Evolutionary conservation across 495 filamentous ascomycete genomes (phyloP), one percentile per base, ranked within the genome.

Genomic region (Lasiosphaeria miniovina): DNA sequence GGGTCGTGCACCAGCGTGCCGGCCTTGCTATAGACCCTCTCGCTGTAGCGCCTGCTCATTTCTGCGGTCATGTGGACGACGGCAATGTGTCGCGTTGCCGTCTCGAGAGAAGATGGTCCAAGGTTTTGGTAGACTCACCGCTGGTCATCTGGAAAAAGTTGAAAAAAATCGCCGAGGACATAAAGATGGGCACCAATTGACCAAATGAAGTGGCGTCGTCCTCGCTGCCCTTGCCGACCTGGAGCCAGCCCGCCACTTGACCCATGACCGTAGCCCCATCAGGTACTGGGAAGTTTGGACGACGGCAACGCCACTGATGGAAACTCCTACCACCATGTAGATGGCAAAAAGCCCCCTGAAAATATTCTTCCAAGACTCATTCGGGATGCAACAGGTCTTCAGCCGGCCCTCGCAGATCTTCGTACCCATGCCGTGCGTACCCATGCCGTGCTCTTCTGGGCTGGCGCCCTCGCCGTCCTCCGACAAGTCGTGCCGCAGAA

Each of bases 141-240:
- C 66, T 71, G 53, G 72, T 41, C 14, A 66, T 62, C 49, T 74
- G 71, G 50, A 65, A 49, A 40, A 72, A 69, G 49, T 60, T 66
- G 40, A 74, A 74, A 6, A 74, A 35, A 54, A 67, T 72, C 57
- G 72, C 48, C 24, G 58, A 54, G 7, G 63, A 68, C 32, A 69
- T 57, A 3, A 74, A 50, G 35, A 73, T 65, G 24, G 72, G 72
- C 24, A 74, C 69, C 33, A 74, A 65, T 57, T 74, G 72, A 10
- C 72, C 70, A 14, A 74, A 74, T 14, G 66, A 66, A 15, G 63
- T 68, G 5, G 68, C 56, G 36, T 74, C 72, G 43, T 72, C 64
- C 54, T 74, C 72, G 24, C 50, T 46, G 40, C 58, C 55, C 9
- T 33, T 3, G 32, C 46, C 49, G 31, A 67, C 61, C 8, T 59